These are phyloP conservation scores for Trichosporon coremiiforme DNA, from an alignment of 1,284 basidiomycete species.

Conservation along the genomic window DNA sequence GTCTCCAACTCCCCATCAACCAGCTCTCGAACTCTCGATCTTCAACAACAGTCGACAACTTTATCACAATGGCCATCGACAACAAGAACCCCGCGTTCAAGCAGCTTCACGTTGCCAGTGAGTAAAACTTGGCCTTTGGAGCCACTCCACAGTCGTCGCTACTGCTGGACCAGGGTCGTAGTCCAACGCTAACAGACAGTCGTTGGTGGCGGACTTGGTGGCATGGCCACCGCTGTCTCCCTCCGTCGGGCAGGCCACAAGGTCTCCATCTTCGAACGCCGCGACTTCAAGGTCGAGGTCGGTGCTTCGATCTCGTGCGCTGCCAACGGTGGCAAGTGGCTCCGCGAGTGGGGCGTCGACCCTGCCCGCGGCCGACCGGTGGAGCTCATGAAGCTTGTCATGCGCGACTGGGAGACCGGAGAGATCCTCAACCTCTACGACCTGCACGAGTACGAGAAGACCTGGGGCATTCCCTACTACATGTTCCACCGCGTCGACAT, in stretches of 20 bases:
- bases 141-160: neutral
- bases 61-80: conserved; percentile 8
- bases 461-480: conserved; percentile 48
- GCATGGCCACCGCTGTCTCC: conserved; percentile 42
- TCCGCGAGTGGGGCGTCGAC: conserved; percentile 47
- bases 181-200: conserved; percentile 25
- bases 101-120: conserved; percentile 31
- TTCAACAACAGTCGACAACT: neutral
- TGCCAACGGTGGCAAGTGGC: conserved; percentile 44
- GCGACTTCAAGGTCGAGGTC: conserved; percentile 48
- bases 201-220: conserved; percentile 47
- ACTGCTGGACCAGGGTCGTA: neutral
- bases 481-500: conserved; percentile 55
- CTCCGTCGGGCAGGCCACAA: conserved; percentile 46
- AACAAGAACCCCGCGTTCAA: conserved; percentile 20
- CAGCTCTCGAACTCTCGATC: neutral
- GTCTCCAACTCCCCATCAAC: neutral
- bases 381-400: conserved; percentile 43
- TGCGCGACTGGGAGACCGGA: conserved; percentile 50
- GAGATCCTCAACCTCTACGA: conserved; percentile 45
- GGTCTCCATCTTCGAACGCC: conserved; percentile 46
- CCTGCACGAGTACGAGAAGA: conserved; percentile 43
- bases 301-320: conserved; percentile 51
- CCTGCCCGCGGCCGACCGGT: conserved; percentile 40
- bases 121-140: neutral